These are phyloP conservation scores for Cymbomonas tetramitiformis DNA, from an alignment of 139 green algal genomes.

Conservation along the genomic window DNA sequence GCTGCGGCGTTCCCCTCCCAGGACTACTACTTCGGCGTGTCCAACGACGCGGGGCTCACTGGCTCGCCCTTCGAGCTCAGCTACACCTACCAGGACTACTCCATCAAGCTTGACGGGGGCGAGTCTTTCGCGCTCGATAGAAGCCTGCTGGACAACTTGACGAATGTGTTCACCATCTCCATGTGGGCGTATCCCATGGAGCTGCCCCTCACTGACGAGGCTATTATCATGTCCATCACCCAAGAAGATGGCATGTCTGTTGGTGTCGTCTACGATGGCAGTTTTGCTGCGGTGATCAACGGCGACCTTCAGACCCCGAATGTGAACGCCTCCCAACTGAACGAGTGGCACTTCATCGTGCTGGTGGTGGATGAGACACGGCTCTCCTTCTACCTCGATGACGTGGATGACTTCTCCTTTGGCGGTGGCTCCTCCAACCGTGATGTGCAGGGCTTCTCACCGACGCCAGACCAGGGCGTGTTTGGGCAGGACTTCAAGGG, in stretches of 20 bases:
- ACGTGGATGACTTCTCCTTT: background rate
- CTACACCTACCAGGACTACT: constrained; percentile 15
- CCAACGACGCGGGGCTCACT: constrained; percentile 8
- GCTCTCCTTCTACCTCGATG: constrained; percentile 4
- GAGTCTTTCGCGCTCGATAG: too few species aligned
- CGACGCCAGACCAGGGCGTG: background rate
- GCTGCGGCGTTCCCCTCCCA: background rate
- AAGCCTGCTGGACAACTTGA: too few species aligned
- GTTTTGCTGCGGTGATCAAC: too few species aligned
- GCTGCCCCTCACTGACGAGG: too few species aligned
- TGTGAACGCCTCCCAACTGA: background rate
- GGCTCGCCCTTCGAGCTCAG: constrained; percentile 2
- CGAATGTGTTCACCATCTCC: too few species aligned
- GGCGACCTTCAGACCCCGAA: too few species aligned
- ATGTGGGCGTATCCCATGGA: too few species aligned
- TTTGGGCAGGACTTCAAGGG: constrained; percentile 8
- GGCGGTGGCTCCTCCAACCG: background rate
- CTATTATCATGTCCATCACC: too few species aligned
- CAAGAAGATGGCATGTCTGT: too few species aligned
- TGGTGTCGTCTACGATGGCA: too few species aligned
- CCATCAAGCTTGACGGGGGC: constrained; percentile 5
- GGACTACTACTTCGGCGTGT: constrained; percentile 12
- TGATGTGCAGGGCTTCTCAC: too few species aligned
- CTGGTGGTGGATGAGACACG: constrained; percentile 8
- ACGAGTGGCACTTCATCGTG: constrained; percentile 18